Evolutionary conservation across 192 early-diverging fungal species (phyloP).

Genomic region (Diversispora eburnea): DNA sequence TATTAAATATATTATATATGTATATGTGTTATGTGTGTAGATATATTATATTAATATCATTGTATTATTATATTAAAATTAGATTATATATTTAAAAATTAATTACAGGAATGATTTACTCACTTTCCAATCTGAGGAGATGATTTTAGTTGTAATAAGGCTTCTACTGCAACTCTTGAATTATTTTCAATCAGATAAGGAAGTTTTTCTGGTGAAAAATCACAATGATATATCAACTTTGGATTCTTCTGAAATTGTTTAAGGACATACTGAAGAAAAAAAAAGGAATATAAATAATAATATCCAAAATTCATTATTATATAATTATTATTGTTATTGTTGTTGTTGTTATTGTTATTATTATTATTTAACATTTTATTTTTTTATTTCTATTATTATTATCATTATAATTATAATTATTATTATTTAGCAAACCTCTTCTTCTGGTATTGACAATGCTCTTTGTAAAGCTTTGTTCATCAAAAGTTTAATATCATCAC

Average conservation of each 20-base stretch:
- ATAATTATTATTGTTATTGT: no score
- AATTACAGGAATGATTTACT: slow-evolving; percentile 2
- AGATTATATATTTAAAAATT: background rate
- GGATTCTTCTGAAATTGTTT: slow-evolving; percentile 15
- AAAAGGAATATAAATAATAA: background rate
- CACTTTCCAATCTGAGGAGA: slow-evolving; percentile 36
- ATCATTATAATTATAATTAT: no score
- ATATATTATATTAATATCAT: no score
- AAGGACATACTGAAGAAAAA: slow-evolving; percentile 10
- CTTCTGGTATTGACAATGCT: slow-evolving; percentile 23
- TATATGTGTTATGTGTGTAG: no score
- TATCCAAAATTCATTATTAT: background rate
- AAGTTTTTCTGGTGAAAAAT: slow-evolving; percentile 32
- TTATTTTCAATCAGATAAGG: slow-evolving; percentile 48
- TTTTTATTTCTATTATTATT: no score
- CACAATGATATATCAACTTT: slow-evolving; percentile 11
- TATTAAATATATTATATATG: background rate
- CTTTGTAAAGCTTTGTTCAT: slow-evolving; percentile 18
- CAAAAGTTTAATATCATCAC: background rate
- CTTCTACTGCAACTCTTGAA: slow-evolving; percentile 38
- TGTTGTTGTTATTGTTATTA: no score
- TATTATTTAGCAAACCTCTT: slow-evolving; percentile 4
- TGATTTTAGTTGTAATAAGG: slow-evolving; percentile 31
- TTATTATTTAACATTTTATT: no score
- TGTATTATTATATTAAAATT: no score